phyloP scores from a whole-genome alignment of 495 filamentous ascomycete genomes.

The Lasiosphaeriaceae sp. region DNA sequence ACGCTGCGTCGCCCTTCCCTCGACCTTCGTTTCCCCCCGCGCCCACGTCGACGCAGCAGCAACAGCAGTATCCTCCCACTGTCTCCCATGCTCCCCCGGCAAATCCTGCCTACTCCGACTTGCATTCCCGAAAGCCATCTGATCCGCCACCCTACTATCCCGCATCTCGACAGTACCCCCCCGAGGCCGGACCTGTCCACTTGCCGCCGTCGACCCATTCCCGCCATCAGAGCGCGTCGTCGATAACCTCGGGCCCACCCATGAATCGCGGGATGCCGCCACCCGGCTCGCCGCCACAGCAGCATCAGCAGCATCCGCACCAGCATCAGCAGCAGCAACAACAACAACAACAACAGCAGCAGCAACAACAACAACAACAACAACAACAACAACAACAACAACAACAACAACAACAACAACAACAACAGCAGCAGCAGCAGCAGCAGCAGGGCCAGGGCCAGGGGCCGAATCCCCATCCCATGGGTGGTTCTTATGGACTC shows the following conservation, averaged over 20 bases:
- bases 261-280: conserved; percentile 51
- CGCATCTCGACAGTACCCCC: conserved; percentile 41
- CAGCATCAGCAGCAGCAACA: conserved; percentile 17
- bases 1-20: conserved; percentile 31
- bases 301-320: conserved; percentile 25
- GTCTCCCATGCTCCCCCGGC: conserved; percentile 21
- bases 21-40: conserved; percentile 30
- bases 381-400: conserved; percentile 17
- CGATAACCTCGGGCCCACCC: conserved; percentile 40
- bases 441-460: conserved; percentile 26
- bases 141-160: conserved; percentile 42
- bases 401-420: conserved; percentile 34
- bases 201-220: conserved; percentile 44
- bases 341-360: conserved; percentile 24
- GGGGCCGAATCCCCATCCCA: conserved; percentile 36
- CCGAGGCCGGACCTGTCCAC: conserved; percentile 40
- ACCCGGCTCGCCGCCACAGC: conserved; percentile 47
- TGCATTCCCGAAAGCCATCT: conserved; percentile 48
- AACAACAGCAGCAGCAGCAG: conserved; percentile 16
- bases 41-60: conserved; percentile 22
- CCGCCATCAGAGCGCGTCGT: conserved; percentile 52
- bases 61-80: conserved; percentile 24
- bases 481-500: conserved; percentile 40
- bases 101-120: conserved; percentile 37
- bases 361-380: conserved; percentile 40